Evolutionary conservation across 2,329 filamentous ascomycete genomes (phyloP).

Genomic region (Talaromyces albobiverticillius): DNA sequence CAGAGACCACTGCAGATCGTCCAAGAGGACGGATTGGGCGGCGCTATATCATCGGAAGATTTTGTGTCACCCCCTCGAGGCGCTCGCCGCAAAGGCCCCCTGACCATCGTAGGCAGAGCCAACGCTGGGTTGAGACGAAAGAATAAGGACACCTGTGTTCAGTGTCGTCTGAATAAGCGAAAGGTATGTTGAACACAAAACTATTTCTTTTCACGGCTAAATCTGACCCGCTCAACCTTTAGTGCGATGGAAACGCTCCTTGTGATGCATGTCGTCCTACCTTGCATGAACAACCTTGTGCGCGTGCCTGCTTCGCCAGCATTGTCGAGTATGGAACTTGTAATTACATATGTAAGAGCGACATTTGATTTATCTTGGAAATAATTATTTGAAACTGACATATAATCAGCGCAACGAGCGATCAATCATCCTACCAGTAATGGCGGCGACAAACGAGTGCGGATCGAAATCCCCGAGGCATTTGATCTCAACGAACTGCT

Average conservation of each 20-base stretch:
- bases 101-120: conserved; percentile 37
- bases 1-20: conserved; percentile 40
- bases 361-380: neutral
- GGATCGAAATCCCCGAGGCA: conserved; percentile 39
- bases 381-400: neutral
- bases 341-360: conserved; percentile 44
- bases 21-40: conserved; percentile 42
- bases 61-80: conserved; percentile 42
- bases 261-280: conserved; percentile 42
- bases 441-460: conserved; percentile 28
- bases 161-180: conserved; percentile 43
- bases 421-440: conserved; percentile 41
- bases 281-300: conserved; percentile 43
- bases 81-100: conserved; percentile 41
- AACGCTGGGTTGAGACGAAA: conserved; percentile 42
- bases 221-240: neutral
- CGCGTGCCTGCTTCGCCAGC: conserved; percentile 42
- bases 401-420: conserved; percentile 37
- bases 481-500: conserved; percentile 40
- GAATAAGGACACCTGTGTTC: conserved; percentile 45
- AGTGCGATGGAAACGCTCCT: conserved; percentile 43
- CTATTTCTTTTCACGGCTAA: conserved; percentile 11
- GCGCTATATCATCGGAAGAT: conserved; percentile 40
- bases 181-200: conserved; percentile 29
- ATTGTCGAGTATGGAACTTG: conserved; percentile 45